phyloP scores from a whole-genome alignment of 495 filamentous ascomycete genomes.

The Penicillium manginii region DNA sequence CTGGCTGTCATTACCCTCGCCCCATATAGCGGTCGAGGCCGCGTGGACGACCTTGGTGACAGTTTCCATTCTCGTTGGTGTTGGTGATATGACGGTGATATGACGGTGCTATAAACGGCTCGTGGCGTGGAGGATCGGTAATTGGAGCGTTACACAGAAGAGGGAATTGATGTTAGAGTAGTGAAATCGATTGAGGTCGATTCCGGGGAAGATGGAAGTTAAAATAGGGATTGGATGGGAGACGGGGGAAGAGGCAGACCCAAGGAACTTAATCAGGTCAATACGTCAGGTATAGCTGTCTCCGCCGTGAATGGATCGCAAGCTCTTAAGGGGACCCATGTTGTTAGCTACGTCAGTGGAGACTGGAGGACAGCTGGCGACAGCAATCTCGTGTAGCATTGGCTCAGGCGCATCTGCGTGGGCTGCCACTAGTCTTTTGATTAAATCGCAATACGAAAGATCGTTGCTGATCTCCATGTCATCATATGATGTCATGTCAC shows the following conservation, averaged over 20 bases:
- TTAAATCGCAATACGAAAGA: slow-evolving; percentile 6
- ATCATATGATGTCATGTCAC: slow-evolving; percentile 33
- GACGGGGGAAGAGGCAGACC: slow-evolving; percentile 4
- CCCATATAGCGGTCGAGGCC: slow-evolving; percentile 41
- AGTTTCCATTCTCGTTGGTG: slow-evolving; percentile 37
- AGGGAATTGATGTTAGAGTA: too few species aligned
- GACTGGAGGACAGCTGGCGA: slow-evolving; percentile 15
- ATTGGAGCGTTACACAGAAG: too few species aligned
- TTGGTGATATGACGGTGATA: background rate
- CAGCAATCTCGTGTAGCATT: slow-evolving; percentile 3
- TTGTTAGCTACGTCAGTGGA: slow-evolving; percentile 26
- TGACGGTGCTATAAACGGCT: background rate
- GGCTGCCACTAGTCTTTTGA: background rate
- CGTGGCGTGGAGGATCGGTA: too few species aligned
- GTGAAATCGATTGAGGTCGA: background rate
- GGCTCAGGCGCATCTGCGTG: background rate
- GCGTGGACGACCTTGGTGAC: slow-evolving; percentile 39
- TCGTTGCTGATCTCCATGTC: slow-evolving; percentile 15
- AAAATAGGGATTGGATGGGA: background rate
- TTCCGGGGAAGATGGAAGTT: slow-evolving; percentile 6
- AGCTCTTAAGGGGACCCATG: slow-evolving; percentile 5
- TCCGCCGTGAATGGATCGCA: background rate
- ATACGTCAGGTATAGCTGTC: slow-evolving; percentile 7
- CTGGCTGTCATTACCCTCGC: slow-evolving; percentile 25
- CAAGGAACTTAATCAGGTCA: slow-evolving; percentile 9